Percentiles rank a stretch among this genome's conserved stretches.
Evolutionary conservation across 164 flowering plant genomes (phyloP).

Genomic region (Houttuynia cordata): DNA sequence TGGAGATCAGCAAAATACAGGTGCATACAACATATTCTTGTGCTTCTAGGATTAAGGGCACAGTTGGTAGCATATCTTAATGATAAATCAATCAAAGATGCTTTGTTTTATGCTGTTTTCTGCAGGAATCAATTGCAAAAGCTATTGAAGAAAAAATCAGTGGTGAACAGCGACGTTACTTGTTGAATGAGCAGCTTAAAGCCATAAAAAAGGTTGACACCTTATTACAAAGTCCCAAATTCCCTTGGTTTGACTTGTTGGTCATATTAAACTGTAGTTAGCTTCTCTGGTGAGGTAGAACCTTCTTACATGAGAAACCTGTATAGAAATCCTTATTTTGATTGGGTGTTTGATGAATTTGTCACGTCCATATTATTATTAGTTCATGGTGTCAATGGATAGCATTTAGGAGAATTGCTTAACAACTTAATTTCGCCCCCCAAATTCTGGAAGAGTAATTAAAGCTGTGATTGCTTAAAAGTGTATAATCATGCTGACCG

Average conservation of each 20-base stretch:
- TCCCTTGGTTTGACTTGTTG: neutral
- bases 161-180: slow-evolving; percentile 89
- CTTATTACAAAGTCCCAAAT: neutral
- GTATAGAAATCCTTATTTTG: no score
- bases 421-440: no score
- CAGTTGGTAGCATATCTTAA: no score
- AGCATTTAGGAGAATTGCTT: neutral
- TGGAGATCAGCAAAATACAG: slow-evolving; percentile 97
- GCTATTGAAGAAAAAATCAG: slow-evolving; percentile 97
- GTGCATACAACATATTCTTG: slow-evolving; percentile 17
- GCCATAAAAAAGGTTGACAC: slow-evolving; percentile 85
- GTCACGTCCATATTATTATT: neutral
- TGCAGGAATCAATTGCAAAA: slow-evolving; percentile 91
- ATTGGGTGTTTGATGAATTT: neutral
- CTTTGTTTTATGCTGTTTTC: neutral
- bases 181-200: slow-evolving; percentile 94
- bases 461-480: no score
- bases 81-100: neutral
- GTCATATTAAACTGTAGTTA: neutral
- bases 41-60: neutral
- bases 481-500: no score
- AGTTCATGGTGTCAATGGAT: neutral
- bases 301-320: no score
- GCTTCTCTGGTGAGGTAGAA: neutral
- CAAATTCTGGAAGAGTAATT: no score